Conservation (phyloP, 1,139 yeast species). For the Taphrina confusa region DNA sequence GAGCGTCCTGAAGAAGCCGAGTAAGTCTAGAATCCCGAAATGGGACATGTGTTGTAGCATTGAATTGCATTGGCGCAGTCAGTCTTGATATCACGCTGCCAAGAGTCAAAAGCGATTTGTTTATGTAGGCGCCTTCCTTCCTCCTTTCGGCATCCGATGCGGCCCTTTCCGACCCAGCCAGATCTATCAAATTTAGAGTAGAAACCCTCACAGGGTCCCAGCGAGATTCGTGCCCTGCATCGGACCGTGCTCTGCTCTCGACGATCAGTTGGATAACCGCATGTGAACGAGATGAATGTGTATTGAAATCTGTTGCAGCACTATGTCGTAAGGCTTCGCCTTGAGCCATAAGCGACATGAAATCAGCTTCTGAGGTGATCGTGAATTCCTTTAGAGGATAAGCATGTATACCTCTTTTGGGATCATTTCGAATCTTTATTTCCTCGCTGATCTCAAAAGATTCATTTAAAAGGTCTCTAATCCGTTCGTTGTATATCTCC, state of each 20-base stretch:
- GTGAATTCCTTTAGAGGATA: slow-evolving; percentile 68
- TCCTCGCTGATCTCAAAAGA: slow-evolving; percentile 49
- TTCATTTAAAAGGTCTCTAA: slow-evolving; percentile 63
- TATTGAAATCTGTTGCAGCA: slow-evolving; percentile 83
- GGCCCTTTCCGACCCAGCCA: slow-evolving; percentile 93
- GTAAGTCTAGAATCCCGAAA: slow-evolving; percentile 91
- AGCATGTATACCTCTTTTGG: slow-evolving; percentile 69
- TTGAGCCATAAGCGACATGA: slow-evolving; percentile 58
- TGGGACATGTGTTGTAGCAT: slow-evolving; percentile 62
- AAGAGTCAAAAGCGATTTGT: slow-evolving; percentile 81
- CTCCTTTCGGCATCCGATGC: slow-evolving; percentile 77
- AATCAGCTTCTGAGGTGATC: slow-evolving; percentile 60
- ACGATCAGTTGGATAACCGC: slow-evolving; percentile 77
- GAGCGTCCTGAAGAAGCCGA: slow-evolving; percentile 81
- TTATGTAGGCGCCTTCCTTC: slow-evolving; percentile 89
- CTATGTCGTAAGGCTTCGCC: slow-evolving; percentile 80
- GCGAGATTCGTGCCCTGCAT: too few species aligned
- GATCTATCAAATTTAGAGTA: slow-evolving; percentile 81
- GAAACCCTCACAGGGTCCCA: slow-evolving; percentile 48
- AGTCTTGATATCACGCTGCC: slow-evolving; percentile 86
- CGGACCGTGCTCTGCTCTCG: slow-evolving; percentile 47
- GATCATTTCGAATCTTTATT: slow-evolving; percentile 73
- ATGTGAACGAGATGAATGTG: slow-evolving; percentile 84
- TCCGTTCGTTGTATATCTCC: slow-evolving; percentile 86
- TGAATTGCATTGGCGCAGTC: slow-evolving; percentile 41